Conservation (phyloP, 305 asterid species). For the Stenogyne calaminthoides region DNA sequence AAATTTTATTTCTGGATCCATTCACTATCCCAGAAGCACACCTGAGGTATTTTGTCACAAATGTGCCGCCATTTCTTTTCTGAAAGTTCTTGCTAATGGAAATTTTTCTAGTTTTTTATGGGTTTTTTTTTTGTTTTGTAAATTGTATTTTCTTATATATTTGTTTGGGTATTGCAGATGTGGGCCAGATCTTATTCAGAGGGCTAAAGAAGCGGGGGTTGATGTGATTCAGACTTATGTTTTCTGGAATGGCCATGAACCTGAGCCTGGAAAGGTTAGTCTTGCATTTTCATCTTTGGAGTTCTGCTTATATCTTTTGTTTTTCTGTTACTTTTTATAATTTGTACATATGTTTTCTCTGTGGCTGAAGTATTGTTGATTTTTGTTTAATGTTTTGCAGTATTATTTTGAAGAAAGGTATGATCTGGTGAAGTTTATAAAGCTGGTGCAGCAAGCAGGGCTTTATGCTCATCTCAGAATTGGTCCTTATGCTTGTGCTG, state of each 20-base stretch:
- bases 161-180: slow-evolving; percentile 63
- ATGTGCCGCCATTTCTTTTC: slow-evolving; percentile 20
- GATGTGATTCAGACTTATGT: slow-evolving; percentile 99
- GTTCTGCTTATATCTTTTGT: background rate
- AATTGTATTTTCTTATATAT: background rate
- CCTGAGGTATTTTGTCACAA: slow-evolving; percentile 67
- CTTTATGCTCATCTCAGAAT: slow-evolving; percentile 84
- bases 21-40: slow-evolving; percentile 97
- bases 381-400: slow-evolving; percentile 41
- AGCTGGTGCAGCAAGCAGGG: slow-evolving; percentile 85
- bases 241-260: slow-evolving; percentile 99
- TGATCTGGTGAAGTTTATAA: slow-evolving; percentile 88
- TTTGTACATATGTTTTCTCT: slow-evolving; percentile 9
- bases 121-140: too few species aligned
- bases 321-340: background rate
- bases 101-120: background rate
- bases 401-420: slow-evolving; percentile 92
- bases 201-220: slow-evolving; percentile 94
- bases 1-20: slow-evolving; percentile 92
- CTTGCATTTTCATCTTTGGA: background rate
- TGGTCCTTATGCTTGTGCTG: slow-evolving; percentile 99
- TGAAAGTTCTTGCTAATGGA: slow-evolving; percentile 5
- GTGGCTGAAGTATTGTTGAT: slow-evolving; percentile 16
- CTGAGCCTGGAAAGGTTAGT: slow-evolving; percentile 86
- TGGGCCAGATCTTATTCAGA: slow-evolving; percentile 99